Evolutionary conservation across 352 stramenopile species (phyloP).

Genomic region (Plasmopara viticola): DNA sequence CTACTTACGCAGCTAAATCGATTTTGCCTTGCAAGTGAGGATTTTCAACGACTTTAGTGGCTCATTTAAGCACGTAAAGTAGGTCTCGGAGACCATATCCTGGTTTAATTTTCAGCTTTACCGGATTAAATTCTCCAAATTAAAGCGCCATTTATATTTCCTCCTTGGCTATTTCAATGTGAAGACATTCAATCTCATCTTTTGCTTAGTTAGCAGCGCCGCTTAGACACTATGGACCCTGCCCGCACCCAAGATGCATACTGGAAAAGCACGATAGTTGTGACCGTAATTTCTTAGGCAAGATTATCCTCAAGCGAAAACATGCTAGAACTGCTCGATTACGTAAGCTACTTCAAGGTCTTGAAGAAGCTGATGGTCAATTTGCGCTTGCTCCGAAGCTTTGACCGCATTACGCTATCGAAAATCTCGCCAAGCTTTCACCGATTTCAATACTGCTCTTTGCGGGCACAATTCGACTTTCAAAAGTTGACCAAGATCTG

Average conservation of each 20-base stretch:
- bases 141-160: background rate
- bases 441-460: background rate
- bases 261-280: slow-evolving; percentile 7
- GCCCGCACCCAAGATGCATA: slow-evolving; percentile 2
- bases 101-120: background rate
- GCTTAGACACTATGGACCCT: background rate
- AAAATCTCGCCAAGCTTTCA: slow-evolving; percentile 1
- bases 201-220: background rate
- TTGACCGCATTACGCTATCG: background rate
- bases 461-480: background rate
- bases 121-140: background rate
- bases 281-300: slow-evolving; percentile 3
- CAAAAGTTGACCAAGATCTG: slow-evolving; percentile 13
- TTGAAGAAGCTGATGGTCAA: background rate
- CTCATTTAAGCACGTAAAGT: background rate
- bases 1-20: background rate
- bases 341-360: background rate
- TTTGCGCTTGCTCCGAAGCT: background rate
- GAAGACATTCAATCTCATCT: background rate
- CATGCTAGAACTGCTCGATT: slow-evolving; percentile 1
- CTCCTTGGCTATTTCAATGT: background rate
- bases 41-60: background rate
- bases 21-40: background rate
- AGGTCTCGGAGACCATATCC: background rate
- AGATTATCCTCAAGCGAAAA: slow-evolving; percentile 5